These are phyloP conservation scores for Phytophthora uliginosa DNA, from an alignment of 352 stramenopile species.

Conservation along the genomic window DNA sequence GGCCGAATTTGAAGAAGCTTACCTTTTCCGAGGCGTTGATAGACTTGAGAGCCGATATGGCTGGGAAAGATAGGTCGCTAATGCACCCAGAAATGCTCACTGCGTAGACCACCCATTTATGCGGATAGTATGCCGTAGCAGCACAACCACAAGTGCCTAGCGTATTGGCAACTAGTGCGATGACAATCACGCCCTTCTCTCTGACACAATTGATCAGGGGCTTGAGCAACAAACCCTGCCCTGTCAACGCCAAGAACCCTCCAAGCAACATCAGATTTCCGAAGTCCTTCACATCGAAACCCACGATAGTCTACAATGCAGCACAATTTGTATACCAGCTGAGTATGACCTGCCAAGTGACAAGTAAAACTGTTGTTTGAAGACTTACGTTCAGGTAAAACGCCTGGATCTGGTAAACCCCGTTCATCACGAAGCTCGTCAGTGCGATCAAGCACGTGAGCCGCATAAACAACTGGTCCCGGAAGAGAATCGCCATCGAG, in stretches of 20 bases:
- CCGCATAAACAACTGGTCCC: slow-evolving; percentile 66
- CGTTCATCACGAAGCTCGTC: slow-evolving; percentile 72
- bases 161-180: slow-evolving; percentile 56
- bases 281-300: slow-evolving; percentile 76
- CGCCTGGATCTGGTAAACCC: slow-evolving; percentile 67
- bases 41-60: slow-evolving; percentile 49
- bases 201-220: slow-evolving; percentile 62
- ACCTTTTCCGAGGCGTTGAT: slow-evolving; percentile 61
- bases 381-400: slow-evolving; percentile 79
- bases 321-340: slow-evolving; percentile 10
- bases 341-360: neutral
- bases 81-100: slow-evolving; percentile 54
- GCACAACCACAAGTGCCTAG: slow-evolving; percentile 52
- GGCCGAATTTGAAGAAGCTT: neutral
- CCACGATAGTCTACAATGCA: slow-evolving; percentile 57
- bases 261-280: slow-evolving; percentile 68
- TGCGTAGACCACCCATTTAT: slow-evolving; percentile 71
- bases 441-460: slow-evolving; percentile 76
- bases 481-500: slow-evolving; percentile 76
- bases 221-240: slow-evolving; percentile 72
- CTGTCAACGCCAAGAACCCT: slow-evolving; percentile 64
- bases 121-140: slow-evolving; percentile 57
- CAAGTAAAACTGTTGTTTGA: neutral
- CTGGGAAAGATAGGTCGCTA: slow-evolving; percentile 75
- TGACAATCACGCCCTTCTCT: slow-evolving; percentile 77